phyloP scores from a whole-genome alignment of 176 grass and related monocot genomes.

The Eleusine indica region DNA sequence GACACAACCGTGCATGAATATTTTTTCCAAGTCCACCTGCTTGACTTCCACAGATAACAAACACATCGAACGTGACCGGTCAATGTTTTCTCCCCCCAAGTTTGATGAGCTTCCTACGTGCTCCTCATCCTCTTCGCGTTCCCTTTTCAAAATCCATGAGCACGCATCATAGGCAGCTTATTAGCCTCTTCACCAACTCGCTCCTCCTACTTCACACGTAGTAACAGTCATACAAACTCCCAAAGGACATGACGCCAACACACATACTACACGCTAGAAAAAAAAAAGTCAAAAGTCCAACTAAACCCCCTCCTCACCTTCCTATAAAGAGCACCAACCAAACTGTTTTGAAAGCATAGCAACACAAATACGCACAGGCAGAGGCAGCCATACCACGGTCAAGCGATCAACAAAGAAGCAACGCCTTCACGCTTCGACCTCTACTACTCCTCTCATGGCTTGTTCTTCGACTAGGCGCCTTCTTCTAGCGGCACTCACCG shows the following conservation, averaged over 20 bases:
- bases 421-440: not conserved
- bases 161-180: not conserved
- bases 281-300: not conserved
- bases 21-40: not conserved
- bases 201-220: not conserved
- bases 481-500: constrained; percentile 7
- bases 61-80: not conserved
- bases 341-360: too few species aligned
- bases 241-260: not conserved
- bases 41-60: constrained; percentile 12
- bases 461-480: constrained; percentile 2
- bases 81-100: constrained; percentile 19
- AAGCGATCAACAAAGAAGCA: not conserved
- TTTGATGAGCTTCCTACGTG: constrained; percentile 17
- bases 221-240: too few species aligned
- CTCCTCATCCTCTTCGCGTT: not conserved
- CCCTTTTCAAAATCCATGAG: not conserved
- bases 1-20: not conserved
- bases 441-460: not conserved
- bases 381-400: too few species aligned
- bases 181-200: not conserved
- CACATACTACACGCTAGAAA: not conserved
- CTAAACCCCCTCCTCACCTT: not conserved
- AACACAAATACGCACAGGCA: too few species aligned
- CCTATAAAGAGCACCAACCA: constrained; percentile 8